Evolutionary conservation across 352 stramenopile genomes (phyloP).

Genomic region (Phytophthora ramorum): DNA sequence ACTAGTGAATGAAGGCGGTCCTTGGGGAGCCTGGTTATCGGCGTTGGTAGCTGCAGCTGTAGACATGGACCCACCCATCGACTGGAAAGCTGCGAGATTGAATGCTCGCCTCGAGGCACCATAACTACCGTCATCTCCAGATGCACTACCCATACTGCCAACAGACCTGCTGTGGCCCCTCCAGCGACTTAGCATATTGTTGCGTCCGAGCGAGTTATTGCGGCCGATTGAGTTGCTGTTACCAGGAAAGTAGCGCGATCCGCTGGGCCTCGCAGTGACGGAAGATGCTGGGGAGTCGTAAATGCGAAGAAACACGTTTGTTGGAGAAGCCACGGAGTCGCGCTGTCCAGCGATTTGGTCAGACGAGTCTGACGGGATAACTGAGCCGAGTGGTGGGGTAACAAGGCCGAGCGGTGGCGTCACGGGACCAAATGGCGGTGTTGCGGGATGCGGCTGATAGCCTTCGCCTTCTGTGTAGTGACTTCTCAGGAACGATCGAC

Average conservation of each 20-base stretch:
- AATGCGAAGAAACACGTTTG: slow-evolving; percentile 70
- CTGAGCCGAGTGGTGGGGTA: slow-evolving; percentile 20
- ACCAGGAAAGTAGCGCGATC: slow-evolving; percentile 9
- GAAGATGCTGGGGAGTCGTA: slow-evolving; percentile 68
- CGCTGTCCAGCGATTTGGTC: slow-evolving; percentile 3
- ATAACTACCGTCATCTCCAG: slow-evolving; percentile 15
- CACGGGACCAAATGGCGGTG: slow-evolving; percentile 20
- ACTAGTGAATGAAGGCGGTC: slow-evolving; percentile 36
- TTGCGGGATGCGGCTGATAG: slow-evolving; percentile 5
- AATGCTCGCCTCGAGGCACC: slow-evolving; percentile 43
- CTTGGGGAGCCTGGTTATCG: slow-evolving; percentile 23
- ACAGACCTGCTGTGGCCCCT: slow-evolving; percentile 27
- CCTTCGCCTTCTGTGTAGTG: slow-evolving; percentile 59
- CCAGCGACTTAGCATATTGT: slow-evolving; percentile 14
- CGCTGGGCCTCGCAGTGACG: slow-evolving; percentile 7
- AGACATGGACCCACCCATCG: slow-evolving; percentile 11
- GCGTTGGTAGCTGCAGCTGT: slow-evolving; percentile 16
- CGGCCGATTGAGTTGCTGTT: slow-evolving; percentile 25
- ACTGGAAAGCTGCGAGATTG: slow-evolving; percentile 67
- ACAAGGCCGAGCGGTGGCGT: not conserved
- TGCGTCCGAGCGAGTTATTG: slow-evolving; percentile 23
- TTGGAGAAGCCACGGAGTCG: slow-evolving; percentile 40
- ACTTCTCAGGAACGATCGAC: slow-evolving; percentile 73
- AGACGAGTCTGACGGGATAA: not conserved
- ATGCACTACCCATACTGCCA: slow-evolving; percentile 9